phyloP scores from a whole-genome alignment of 108 stramenopile species.

The Nitzschia sp. region DNA sequence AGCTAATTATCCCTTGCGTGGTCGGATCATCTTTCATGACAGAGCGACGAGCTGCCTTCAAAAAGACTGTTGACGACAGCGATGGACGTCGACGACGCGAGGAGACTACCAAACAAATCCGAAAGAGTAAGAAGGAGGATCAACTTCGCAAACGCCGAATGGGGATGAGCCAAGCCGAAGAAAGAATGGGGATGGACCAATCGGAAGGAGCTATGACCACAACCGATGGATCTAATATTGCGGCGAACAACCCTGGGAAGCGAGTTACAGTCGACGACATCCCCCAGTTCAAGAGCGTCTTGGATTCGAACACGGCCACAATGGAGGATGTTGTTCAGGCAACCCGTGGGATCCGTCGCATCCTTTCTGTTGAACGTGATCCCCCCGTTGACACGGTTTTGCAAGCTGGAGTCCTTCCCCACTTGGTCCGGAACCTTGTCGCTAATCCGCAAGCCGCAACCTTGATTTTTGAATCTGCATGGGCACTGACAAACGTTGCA shows the following conservation, averaged over 20 bases:
- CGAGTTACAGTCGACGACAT: slow-evolving; percentile 46
- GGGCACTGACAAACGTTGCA: slow-evolving; percentile 95
- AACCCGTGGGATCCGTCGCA: slow-evolving; percentile 70
- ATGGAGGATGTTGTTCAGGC: slow-evolving; percentile 47
- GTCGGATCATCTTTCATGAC: not conserved
- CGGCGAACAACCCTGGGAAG: not conserved
- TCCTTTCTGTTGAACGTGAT: slow-evolving; percentile 78
- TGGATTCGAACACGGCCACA: slow-evolving; percentile 27
- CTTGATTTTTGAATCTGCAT: slow-evolving; percentile 93
- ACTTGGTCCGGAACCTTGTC: slow-evolving; percentile 66
- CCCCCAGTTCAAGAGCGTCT: slow-evolving; percentile 34
- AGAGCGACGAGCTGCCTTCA: slow-evolving; percentile 84
- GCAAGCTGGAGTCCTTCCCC: slow-evolving; percentile 65
- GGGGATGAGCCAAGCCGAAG: not conserved
- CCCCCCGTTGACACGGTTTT: slow-evolving; percentile 87
- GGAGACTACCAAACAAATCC: slow-evolving; percentile 70
- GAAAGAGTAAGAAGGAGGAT: slow-evolving; percentile 81
- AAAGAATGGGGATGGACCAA: too few species aligned
- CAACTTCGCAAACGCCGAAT: slow-evolving; percentile 61
- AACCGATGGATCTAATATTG: not conserved
- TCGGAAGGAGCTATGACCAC: too few species aligned
- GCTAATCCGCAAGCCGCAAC: slow-evolving; percentile 34
- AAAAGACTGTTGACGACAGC: slow-evolving; percentile 90
- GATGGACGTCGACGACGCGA: slow-evolving; percentile 79
- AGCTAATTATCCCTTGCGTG: too few species aligned